These are phyloP conservation scores for Plasmodium blacklocki DNA, from an alignment of 169 alveolate species.

Conservation along the genomic window DNA sequence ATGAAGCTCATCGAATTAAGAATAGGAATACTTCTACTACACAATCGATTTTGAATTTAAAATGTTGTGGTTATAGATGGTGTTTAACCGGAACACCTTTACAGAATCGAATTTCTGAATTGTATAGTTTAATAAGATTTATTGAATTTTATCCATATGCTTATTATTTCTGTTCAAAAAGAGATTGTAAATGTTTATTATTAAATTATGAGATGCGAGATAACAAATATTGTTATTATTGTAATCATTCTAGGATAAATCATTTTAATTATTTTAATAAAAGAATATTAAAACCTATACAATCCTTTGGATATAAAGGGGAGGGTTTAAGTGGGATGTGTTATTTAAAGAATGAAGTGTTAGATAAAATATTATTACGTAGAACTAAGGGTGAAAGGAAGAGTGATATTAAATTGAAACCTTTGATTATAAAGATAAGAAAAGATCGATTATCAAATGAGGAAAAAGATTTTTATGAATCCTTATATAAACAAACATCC, in stretches of 20 bases:
- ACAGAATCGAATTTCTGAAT: slow-evolving; percentile 96
- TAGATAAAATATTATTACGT: slow-evolving; percentile 82
- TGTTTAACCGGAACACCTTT: slow-evolving; percentile 98
- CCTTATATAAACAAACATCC: slow-evolving; percentile 88
- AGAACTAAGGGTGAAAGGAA: slow-evolving; percentile 91
- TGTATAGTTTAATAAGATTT: slow-evolving; percentile 94
- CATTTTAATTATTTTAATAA: slow-evolving; percentile 90
- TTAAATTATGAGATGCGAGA: slow-evolving; percentile 85
- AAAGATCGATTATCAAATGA: slow-evolving; percentile 85
- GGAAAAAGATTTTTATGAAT: slow-evolving; percentile 90
- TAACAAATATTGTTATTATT: slow-evolving; percentile 85
- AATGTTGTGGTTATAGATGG: slow-evolving; percentile 91
- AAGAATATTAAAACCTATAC: slow-evolving; percentile 89
- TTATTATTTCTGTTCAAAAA: slow-evolving; percentile 91
- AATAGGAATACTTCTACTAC: slow-evolving; percentile 94
- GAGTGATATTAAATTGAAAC: slow-evolving; percentile 89
- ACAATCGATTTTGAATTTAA: slow-evolving; percentile 77
- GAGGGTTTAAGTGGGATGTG: slow-evolving; percentile 87
- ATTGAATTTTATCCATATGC: slow-evolving; percentile 94
- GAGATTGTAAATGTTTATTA: slow-evolving; percentile 88
- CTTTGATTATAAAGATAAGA: slow-evolving; percentile 85
- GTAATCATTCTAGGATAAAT: slow-evolving; percentile 88
- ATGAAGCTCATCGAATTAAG: slow-evolving; percentile 97
- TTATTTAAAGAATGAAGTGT: slow-evolving; percentile 79
- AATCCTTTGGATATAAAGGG: slow-evolving; percentile 85